phyloP scores from a whole-genome alignment of 2,329 filamentous ascomycete species.

The Fusarium clavum region DNA sequence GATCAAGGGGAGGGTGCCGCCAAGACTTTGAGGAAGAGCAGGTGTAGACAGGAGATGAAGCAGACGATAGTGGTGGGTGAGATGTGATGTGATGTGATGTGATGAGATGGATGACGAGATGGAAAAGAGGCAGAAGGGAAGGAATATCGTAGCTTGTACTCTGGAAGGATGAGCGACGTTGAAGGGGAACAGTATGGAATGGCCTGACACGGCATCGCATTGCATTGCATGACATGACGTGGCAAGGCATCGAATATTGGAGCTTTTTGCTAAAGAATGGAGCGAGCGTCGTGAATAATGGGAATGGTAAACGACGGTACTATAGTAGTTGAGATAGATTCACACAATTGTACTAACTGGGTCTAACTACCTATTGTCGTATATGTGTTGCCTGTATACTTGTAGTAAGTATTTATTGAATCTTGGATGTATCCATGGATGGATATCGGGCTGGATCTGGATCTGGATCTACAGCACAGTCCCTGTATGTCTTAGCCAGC shows the following conservation, averaged over 20 bases:
- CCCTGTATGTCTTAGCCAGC: conserved; percentile 21
- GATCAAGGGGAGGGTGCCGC: conserved; percentile 3
- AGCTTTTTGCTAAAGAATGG: conserved; percentile 5
- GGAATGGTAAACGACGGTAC: conserved; percentile 5
- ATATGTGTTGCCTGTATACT: background rate
- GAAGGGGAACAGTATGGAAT: conserved; percentile 9
- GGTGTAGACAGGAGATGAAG: conserved; percentile 11
- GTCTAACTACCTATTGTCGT: background rate
- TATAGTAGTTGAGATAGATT: conserved; percentile 15
- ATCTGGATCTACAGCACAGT: background rate
- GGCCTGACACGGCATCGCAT: conserved; percentile 18
- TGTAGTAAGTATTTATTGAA: background rate
- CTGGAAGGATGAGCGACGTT: conserved; percentile 46
- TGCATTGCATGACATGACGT: conserved; percentile 14
- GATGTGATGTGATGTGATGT: background rate
- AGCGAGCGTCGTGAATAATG: conserved; percentile 28
- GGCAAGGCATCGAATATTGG: conserved; percentile 14
- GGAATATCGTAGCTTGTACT: conserved; percentile 43
- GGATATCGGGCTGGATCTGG: background rate
- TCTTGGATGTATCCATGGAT: background rate
- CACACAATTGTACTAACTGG: conserved; percentile 18
- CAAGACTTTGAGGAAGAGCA: conserved; percentile 9
- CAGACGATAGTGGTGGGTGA: conserved; percentile 18
- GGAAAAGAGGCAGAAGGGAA: conserved; percentile 21
- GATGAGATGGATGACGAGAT: conserved; percentile 26